These are phyloP conservation scores for Ustilago curta DNA, from an alignment of 1,284 basidiomycete genomes.

Conservation along the genomic window DNA sequence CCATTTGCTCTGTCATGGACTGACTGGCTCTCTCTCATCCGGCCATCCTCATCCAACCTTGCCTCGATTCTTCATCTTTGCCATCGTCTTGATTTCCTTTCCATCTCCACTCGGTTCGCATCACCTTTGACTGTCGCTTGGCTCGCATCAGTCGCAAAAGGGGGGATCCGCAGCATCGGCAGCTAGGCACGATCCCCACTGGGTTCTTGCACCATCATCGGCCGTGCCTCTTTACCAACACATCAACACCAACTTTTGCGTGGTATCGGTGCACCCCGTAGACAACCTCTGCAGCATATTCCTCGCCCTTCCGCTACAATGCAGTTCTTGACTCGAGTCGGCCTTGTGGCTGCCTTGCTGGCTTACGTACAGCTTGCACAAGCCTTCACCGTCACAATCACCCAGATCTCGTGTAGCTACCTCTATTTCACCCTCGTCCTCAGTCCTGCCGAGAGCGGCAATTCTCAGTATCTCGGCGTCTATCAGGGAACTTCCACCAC, in stretches of 20 bases:
- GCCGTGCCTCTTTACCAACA: too few species aligned
- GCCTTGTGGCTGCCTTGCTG: slow-evolving; percentile 32
- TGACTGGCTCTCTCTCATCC: slow-evolving; percentile 11
- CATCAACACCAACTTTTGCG: too few species aligned
- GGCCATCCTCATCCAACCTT: slow-evolving; percentile 6
- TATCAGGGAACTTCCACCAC: slow-evolving; percentile 11
- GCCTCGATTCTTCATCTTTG: not conserved
- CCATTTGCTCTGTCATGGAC: slow-evolving; percentile 6
- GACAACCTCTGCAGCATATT: not conserved
- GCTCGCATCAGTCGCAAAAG: too few species aligned
- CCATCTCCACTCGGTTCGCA: not conserved
- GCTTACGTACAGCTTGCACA: slow-evolving; percentile 19
- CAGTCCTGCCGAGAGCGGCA: slow-evolving; percentile 20
- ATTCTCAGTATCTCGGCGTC: slow-evolving; percentile 21
- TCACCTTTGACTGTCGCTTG: slow-evolving; percentile 1
- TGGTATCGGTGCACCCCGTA: too few species aligned
- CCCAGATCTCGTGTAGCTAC: slow-evolving; percentile 29
- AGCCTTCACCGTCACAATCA: slow-evolving; percentile 28
- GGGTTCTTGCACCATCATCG: too few species aligned
- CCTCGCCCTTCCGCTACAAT: slow-evolving; percentile 14
- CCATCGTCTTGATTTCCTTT: too few species aligned
- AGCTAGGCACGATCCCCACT: too few species aligned
- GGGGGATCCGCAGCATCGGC: too few species aligned
- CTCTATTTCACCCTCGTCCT: slow-evolving; percentile 35
- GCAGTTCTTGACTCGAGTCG: slow-evolving; percentile 7